These are phyloP conservation scores for Collariella sp. DNA, from an alignment of 495 filamentous ascomycete species.

Conservation along the genomic window DNA sequence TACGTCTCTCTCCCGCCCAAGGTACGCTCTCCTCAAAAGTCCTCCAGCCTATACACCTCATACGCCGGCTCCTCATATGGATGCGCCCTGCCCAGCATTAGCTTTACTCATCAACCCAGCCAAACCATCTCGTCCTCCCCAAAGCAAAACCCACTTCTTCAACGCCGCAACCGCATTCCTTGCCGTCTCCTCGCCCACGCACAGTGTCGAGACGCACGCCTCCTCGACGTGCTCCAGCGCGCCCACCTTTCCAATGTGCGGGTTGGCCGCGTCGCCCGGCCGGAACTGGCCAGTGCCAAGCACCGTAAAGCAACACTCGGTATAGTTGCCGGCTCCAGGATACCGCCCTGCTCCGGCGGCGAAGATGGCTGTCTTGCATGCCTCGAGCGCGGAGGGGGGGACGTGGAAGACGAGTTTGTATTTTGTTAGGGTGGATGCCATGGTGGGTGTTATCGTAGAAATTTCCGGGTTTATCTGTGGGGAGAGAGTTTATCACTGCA, in stretches of 20 bases:
- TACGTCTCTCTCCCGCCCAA: too few species aligned
- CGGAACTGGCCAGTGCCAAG: conserved; percentile 51
- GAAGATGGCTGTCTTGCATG: conserved; percentile 54
- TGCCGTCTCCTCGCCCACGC: conserved; percentile 36
- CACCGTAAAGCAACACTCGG: conserved; percentile 49
- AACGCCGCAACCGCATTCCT: conserved; percentile 47
- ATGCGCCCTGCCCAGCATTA: conserved; percentile 46
- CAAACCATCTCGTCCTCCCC: too few species aligned
- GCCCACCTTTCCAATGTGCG: conserved; percentile 47
- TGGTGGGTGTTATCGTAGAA: not conserved
- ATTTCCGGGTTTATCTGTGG: not conserved
- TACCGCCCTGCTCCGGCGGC: conserved; percentile 54
- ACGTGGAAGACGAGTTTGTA: conserved; percentile 50
- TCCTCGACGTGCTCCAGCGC: conserved; percentile 44
- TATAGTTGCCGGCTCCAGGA: conserved; percentile 51
- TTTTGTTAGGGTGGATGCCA: conserved; percentile 10
- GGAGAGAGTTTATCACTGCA: not conserved
- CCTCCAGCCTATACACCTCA: conserved; percentile 64
- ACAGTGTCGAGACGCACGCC: conserved; percentile 47
- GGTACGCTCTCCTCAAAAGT: conserved; percentile 41
- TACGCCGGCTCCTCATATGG: conserved; percentile 74
- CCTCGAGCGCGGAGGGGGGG: conserved; percentile 39
- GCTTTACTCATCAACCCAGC: not conserved
- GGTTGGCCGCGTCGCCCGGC: conserved; percentile 44
- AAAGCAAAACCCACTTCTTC: conserved; percentile 39